Conservation (phyloP, 768 basidiomycete genomes). For the Phaffia australis region DNA sequence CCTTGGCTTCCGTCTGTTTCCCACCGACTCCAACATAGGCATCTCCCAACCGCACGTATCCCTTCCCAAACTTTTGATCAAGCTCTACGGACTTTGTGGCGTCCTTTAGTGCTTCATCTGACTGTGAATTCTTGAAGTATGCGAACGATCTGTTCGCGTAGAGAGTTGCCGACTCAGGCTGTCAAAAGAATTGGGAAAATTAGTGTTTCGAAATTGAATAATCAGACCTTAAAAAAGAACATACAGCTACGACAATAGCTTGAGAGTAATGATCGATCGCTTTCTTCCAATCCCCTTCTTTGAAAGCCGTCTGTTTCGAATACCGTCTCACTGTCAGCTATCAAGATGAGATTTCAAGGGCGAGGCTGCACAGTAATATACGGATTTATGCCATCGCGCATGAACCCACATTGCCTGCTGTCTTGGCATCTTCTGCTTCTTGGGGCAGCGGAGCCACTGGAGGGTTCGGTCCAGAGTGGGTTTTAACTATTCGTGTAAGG, state of each 20-base stretch:
- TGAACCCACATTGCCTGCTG: slow-evolving; percentile 13
- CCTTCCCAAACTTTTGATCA: slow-evolving; percentile 19
- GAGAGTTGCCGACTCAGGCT: slow-evolving; percentile 11
- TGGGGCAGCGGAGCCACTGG: slow-evolving; percentile 20
- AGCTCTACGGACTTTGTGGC: slow-evolving; percentile 8
- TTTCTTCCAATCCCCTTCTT: slow-evolving; percentile 5
- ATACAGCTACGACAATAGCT: slow-evolving; percentile 10
- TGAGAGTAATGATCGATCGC: slow-evolving; percentile 12
- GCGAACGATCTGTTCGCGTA: slow-evolving; percentile 22
- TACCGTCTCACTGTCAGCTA: too few relatives aligned
- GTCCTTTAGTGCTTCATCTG: slow-evolving; percentile 5
- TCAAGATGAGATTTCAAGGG: not conserved
- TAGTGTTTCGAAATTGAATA: not conserved
- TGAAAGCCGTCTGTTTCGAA: slow-evolving; percentile 8
- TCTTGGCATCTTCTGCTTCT: slow-evolving; percentile 20
- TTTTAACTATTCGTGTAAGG: slow-evolving; percentile 12
- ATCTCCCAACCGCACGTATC: slow-evolving; percentile 19
- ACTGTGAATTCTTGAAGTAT: not conserved
- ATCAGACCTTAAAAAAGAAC: not conserved
- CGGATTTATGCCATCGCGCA: too few relatives aligned
- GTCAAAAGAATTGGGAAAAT: not conserved
- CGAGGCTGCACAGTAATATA: not conserved
- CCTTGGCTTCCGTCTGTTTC: slow-evolving; percentile 6
- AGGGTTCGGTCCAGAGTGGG: slow-evolving; percentile 17
- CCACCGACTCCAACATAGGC: not conserved